Percentiles rank a stretch among this genome's conserved stretches.
Evolutionary conservation across 2,329 filamentous ascomycete genomes (phyloP).

Genomic region (Exserohilum turcica): DNA sequence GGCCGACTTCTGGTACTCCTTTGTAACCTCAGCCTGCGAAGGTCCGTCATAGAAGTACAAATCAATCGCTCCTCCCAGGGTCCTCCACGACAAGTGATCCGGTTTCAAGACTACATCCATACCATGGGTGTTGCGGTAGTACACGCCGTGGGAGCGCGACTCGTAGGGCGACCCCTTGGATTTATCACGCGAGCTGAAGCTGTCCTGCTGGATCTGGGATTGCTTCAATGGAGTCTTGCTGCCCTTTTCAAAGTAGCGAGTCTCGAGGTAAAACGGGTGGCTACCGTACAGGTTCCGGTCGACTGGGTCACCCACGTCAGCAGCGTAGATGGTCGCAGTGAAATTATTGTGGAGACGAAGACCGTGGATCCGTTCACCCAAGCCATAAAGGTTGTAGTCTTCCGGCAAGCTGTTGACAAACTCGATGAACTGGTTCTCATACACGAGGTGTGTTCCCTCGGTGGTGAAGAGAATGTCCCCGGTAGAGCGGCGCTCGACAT

Average conservation of each 20-base stretch:
- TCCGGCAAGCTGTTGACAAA: slow-evolving; percentile 69
- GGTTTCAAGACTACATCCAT: slow-evolving; percentile 72
- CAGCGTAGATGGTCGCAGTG: slow-evolving; percentile 70
- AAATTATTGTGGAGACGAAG: slow-evolving; percentile 74
- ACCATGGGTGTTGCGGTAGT: slow-evolving; percentile 75
- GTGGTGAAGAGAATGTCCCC: slow-evolving; percentile 73
- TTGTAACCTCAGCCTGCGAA: slow-evolving; percentile 68
- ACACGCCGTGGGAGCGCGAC: slow-evolving; percentile 76
- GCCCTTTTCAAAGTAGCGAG: slow-evolving; percentile 70
- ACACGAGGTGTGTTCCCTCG: slow-evolving; percentile 67
- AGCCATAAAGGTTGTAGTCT: slow-evolving; percentile 75
- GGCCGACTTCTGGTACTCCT: slow-evolving; percentile 70
- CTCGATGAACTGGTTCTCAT: slow-evolving; percentile 79
- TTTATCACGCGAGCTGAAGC: slow-evolving; percentile 12
- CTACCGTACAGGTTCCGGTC: slow-evolving; percentile 74
- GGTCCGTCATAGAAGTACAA: slow-evolving; percentile 80
- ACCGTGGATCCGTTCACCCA: slow-evolving; percentile 74
- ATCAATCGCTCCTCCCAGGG: slow-evolving; percentile 77
- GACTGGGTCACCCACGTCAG: slow-evolving; percentile 69
- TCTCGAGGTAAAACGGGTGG: slow-evolving; percentile 81
- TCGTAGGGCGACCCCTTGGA: slow-evolving; percentile 58
- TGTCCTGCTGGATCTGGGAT: slow-evolving; percentile 53
- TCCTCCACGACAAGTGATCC: slow-evolving; percentile 71
- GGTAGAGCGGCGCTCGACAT: slow-evolving; percentile 61
- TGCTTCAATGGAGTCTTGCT: slow-evolving; percentile 59